Evolutionary conservation across 805 yeast species (phyloP).

Genomic region (Wickerhamomyces ciferrii): DNA sequence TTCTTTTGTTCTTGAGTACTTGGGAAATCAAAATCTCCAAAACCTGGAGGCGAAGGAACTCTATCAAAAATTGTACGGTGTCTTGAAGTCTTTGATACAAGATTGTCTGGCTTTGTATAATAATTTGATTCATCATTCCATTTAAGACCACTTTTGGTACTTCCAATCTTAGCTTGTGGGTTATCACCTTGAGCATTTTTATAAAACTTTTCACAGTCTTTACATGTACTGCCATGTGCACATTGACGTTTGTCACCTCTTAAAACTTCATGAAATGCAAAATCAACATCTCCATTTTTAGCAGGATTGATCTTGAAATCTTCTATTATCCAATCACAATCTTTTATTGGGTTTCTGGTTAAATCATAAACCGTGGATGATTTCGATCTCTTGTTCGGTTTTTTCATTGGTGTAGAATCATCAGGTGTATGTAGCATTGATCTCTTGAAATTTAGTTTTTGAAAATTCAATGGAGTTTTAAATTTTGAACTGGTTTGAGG

Average conservation of each 20-base stretch:
- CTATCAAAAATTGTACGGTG: slow-evolving; percentile 24
- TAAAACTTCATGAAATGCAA: slow-evolving; percentile 29
- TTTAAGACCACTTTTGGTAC: slow-evolving; percentile 17
- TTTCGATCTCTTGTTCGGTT: slow-evolving; percentile 2
- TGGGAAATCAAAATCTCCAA: slow-evolving; percentile 55
- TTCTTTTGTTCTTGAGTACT: slow-evolving; percentile 42
- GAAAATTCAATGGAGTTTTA: slow-evolving; percentile 8
- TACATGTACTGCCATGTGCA: slow-evolving; percentile 29
- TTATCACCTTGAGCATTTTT: slow-evolving; percentile 21
- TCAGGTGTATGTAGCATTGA: slow-evolving; percentile 11
- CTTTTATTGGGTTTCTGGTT: slow-evolving; percentile 10
- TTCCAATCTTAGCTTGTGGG: slow-evolving; percentile 4
- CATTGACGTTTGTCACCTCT: slow-evolving; percentile 28
- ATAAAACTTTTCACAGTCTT: slow-evolving; percentile 27
- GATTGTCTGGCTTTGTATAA: slow-evolving; percentile 5
- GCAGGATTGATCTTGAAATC: slow-evolving; percentile 33
- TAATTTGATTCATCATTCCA: slow-evolving; percentile 19
- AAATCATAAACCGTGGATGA: slow-evolving; percentile 6
- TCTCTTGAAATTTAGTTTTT: neutral
- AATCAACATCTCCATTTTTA: slow-evolving; percentile 18
- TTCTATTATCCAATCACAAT: slow-evolving; percentile 30
- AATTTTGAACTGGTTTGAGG: slow-evolving; percentile 6
- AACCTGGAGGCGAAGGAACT: slow-evolving; percentile 52
- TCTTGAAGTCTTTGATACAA: slow-evolving; percentile 18
- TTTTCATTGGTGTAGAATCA: slow-evolving; percentile 13